Evolutionary conservation across 768 basidiomycete species (phyloP).

Genomic region (Naematelia aurantialba): DNA sequence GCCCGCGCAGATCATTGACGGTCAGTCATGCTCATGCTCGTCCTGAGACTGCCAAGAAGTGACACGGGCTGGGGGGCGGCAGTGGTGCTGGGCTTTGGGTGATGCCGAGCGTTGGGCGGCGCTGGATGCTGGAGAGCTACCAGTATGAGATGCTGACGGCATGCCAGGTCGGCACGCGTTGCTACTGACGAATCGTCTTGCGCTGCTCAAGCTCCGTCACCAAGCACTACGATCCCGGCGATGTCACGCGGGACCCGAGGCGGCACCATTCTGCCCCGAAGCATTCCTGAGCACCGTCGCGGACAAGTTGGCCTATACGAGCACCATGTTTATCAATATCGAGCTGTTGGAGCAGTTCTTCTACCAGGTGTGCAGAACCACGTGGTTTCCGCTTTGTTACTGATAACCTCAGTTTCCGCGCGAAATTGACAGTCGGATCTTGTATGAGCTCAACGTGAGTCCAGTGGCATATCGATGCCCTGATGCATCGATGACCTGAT

Average conservation of each 20-base stretch:
- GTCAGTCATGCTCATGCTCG: slow-evolving; percentile 57
- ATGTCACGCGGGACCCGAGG: slow-evolving; percentile 81
- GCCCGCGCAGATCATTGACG: slow-evolving; percentile 85
- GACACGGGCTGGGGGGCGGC: no score
- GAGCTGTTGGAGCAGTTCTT: slow-evolving; percentile 98
- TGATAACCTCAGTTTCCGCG: slow-evolving; percentile 71
- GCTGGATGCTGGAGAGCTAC: not conserved
- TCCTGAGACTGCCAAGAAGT: no score
- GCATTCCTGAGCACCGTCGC: slow-evolving; percentile 95
- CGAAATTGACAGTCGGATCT: slow-evolving; percentile 87
- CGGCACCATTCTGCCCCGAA: slow-evolving; percentile 87
- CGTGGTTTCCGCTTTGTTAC: no score
- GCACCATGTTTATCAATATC: slow-evolving; percentile 98
- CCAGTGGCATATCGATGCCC: no score
- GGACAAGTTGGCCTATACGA: slow-evolving; percentile 91
- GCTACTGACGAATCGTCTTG: slow-evolving; percentile 74
- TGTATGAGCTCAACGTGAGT: slow-evolving; percentile 78
- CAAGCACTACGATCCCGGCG: slow-evolving; percentile 82
- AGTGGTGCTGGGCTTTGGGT: no score
- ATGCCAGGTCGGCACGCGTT: slow-evolving; percentile 81
- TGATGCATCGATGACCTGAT: no score
- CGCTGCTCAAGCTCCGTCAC: slow-evolving; percentile 78
- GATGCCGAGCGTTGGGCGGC: no score
- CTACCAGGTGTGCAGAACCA: slow-evolving; percentile 68
- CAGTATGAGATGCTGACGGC: slow-evolving; percentile 9